These are phyloP conservation scores for Malania oleifera DNA, from an alignment of 164 flowering plant genomes.

Conservation along the genomic window DNA sequence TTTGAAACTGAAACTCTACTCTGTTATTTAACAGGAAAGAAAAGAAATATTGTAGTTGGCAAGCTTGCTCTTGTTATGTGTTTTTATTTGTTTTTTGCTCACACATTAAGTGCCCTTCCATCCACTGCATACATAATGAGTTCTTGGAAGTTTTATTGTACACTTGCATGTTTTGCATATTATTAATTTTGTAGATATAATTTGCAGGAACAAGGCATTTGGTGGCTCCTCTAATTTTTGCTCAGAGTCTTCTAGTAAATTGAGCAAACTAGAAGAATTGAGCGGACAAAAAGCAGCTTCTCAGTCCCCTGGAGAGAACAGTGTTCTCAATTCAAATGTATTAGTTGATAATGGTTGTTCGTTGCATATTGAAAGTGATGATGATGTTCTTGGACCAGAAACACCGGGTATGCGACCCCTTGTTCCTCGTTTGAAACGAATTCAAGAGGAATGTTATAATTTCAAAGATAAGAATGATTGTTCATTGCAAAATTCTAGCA, in stretches of 20 bases:
- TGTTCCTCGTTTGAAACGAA: conserved; percentile 68
- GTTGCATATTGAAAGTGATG: conserved; percentile 19
- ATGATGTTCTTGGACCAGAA: conserved; percentile 57
- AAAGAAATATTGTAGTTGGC: too few relatives aligned
- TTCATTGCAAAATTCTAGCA: conserved; percentile 29
- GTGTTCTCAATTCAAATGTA: conserved; percentile 13
- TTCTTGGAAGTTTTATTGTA: neutral
- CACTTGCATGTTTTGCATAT: neutral
- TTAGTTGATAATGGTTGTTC: conserved; percentile 12
- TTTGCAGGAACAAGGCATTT: conserved; percentile 33
- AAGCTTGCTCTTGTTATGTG: neutral
- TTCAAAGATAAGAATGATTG: conserved; percentile 17
- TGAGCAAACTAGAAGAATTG: conserved; percentile 11
- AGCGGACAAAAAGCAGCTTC: conserved; percentile 16
- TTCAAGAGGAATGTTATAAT: conserved; percentile 41
- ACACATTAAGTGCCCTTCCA: neutral
- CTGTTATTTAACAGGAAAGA: too few relatives aligned
- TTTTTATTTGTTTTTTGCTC: neutral
- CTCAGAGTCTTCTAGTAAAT: conserved; percentile 14
- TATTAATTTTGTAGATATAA: neutral
- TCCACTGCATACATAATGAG: neutral
- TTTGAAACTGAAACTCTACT: too few relatives aligned
- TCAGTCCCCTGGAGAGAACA: conserved; percentile 11
- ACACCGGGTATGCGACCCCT: conserved; percentile 64
- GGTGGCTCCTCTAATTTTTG: conserved; percentile 15